Conservation (phyloP, 495 filamentous ascomycete species). For the Trichodelitschia bisporula region DNA sequence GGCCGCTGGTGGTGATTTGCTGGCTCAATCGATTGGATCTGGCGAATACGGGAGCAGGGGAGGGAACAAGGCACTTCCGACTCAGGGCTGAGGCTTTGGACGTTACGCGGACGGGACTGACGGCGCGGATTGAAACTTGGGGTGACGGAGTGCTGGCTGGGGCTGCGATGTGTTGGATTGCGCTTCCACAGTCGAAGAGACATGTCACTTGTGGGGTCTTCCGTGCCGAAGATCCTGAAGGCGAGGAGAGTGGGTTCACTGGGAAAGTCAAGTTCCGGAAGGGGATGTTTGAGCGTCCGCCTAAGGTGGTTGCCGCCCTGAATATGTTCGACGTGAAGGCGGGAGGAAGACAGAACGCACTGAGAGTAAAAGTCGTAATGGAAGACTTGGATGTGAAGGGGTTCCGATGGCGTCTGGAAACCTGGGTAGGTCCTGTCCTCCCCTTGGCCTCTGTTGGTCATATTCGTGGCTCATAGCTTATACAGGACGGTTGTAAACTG, state of each 20-base stretch:
- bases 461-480: too few species aligned
- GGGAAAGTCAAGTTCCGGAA: constrained; percentile 6
- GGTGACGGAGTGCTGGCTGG: constrained; percentile 4
- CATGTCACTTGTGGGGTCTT: constrained; percentile 6
- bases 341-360: constrained; percentile 6
- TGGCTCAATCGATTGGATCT: constrained; percentile 9
- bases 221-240: constrained; percentile 3
- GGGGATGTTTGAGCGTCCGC: constrained; percentile 1
- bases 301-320: constrained; percentile 7
- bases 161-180: constrained; percentile 10
- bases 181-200: constrained; percentile 5
- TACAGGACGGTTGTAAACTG: too few species aligned
- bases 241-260: constrained; percentile 1
- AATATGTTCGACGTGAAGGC: constrained; percentile 7
- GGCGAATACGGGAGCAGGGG: constrained; percentile 1
- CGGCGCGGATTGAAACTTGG: neutral
- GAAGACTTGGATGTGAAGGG: constrained; percentile 18
- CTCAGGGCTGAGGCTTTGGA: constrained; percentile 2
- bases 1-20: constrained; percentile 3
- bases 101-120: constrained; percentile 6
- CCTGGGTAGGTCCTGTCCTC: too few species aligned
- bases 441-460: too few species aligned
- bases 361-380: constrained; percentile 19
- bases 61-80: constrained; percentile 4
- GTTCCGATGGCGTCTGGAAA: constrained; percentile 6